Percentiles rank a stretch among this genome's conserved stretches.
These are phyloP conservation scores for Botrytis cinerea DNA, from an alignment of 2,329 filamentous ascomycete species.

Conservation along the genomic window DNA sequence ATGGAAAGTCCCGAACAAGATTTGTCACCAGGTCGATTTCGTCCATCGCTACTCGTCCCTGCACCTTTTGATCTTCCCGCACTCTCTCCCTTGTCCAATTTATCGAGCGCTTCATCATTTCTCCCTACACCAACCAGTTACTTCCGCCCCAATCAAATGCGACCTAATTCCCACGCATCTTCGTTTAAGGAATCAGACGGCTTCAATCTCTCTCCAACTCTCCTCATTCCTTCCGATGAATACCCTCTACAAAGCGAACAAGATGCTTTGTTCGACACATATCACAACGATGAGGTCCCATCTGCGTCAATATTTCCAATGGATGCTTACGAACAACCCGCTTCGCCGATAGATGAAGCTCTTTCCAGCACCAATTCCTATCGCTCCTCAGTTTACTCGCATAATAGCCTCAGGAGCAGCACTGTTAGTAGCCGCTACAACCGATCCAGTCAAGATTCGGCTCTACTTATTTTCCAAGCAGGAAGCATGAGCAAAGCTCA, in stretches of 20 bases:
- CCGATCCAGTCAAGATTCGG: constrained; percentile 38
- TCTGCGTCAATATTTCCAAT: constrained; percentile 35
- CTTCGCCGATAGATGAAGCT: constrained; percentile 39
- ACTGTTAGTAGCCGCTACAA: constrained; percentile 30
- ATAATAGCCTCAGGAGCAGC: constrained; percentile 37
- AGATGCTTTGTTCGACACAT: constrained; percentile 38
- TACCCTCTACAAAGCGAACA: constrained; percentile 55
- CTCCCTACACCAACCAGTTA: constrained; percentile 32
- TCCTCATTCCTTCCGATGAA: constrained; percentile 60
- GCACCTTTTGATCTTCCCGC: constrained; percentile 38
- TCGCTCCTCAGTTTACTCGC: constrained; percentile 38
- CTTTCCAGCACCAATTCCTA: constrained; percentile 39
- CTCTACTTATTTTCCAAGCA: constrained; percentile 30
- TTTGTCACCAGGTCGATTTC: constrained; percentile 35
- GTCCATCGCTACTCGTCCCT: constrained; percentile 39
- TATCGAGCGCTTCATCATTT: constrained; percentile 33
- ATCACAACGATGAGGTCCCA: constrained; percentile 31
- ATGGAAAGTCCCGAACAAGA: constrained; percentile 30
- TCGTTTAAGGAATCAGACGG: constrained; percentile 61
- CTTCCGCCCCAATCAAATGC: constrained; percentile 31
- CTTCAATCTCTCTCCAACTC: constrained; percentile 60
- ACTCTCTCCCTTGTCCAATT: constrained; percentile 39
- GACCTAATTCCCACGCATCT: constrained; percentile 47
- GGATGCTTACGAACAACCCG: constrained; percentile 32
- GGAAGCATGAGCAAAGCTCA: constrained; percentile 32